These are phyloP conservation scores for Lichina pygmaea DNA, from an alignment of 495 filamentous ascomycete species.

Conservation along the genomic window DNA sequence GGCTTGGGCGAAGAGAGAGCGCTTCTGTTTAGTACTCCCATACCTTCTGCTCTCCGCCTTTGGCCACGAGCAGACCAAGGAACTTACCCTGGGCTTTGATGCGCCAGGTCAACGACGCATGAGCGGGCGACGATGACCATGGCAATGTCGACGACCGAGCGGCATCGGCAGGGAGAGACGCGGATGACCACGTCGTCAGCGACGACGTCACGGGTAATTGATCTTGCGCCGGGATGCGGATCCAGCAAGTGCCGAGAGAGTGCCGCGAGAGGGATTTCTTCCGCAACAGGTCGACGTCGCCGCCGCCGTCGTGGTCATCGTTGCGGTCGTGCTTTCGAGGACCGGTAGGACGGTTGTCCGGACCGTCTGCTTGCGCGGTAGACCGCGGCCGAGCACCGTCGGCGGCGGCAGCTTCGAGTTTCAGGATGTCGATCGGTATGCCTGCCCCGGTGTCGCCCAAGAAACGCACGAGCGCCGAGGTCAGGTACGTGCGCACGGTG, in stretches of 20 bases:
- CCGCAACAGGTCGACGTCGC: not conserved
- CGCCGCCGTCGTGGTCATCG: not conserved
- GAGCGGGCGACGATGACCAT: not conserved
- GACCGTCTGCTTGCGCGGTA: conserved; percentile 7
- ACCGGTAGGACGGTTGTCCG: no score
- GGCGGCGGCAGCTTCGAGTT: conserved; percentile 11
- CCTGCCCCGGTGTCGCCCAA: conserved; percentile 51
- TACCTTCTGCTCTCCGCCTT: no score
- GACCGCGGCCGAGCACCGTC: not conserved
- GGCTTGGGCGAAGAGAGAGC: no score
- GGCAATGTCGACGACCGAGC: not conserved
- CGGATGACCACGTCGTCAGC: not conserved
- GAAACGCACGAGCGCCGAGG: conserved; percentile 47
- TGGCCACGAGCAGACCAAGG: no score
- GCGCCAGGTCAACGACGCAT: no score
- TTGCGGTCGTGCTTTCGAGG: no score
- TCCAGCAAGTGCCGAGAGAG: not conserved
- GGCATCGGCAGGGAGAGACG: not conserved
- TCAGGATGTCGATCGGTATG: conserved; percentile 59
- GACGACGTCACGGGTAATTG: not conserved
- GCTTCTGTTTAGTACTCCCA: no score
- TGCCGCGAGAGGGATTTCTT: not conserved
- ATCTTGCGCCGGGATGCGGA: not conserved
- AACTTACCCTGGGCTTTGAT: no score
- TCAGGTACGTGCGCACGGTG: conserved; percentile 46